Percentiles rank a stretch among this genome's conserved stretches.
Conservation (phyloP, 371 early-diverging fungal genomes). For the Aphelidium insulamus region DNA sequence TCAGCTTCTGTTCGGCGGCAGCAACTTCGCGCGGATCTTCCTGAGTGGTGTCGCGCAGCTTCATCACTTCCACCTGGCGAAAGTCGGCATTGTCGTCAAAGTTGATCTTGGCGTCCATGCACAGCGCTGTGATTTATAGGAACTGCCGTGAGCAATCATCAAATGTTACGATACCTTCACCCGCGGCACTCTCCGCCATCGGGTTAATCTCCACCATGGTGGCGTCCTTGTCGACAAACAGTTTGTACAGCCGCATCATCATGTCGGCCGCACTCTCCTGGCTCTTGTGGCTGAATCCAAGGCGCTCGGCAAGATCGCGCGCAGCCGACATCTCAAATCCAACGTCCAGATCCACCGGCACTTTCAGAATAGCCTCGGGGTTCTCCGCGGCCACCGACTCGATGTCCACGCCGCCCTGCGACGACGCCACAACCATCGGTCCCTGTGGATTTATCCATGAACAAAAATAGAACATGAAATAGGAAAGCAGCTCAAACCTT, state of each 20-base stretch:
- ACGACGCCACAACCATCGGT: slow-evolving; percentile 82
- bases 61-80: slow-evolving; percentile 78
- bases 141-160: background rate
- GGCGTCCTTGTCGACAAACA: slow-evolving; percentile 89
- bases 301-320: slow-evolving; percentile 42
- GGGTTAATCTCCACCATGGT: slow-evolving; percentile 97
- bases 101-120: slow-evolving; percentile 84
- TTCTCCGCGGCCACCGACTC: slow-evolving; percentile 80
- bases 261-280: slow-evolving; percentile 72
- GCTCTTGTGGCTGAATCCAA: slow-evolving; percentile 68
- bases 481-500: background rate
- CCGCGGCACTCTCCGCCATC: slow-evolving; percentile 66
- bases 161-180: slow-evolving; percentile 18
- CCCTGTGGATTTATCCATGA: slow-evolving; percentile 34
- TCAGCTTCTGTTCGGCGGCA: slow-evolving; percentile 86
- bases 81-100: slow-evolving; percentile 97
- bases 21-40: slow-evolving; percentile 93
- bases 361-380: slow-evolving; percentile 77
- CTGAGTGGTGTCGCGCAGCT: slow-evolving; percentile 74
- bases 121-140: slow-evolving; percentile 22
- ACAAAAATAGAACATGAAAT: background rate
- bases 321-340: slow-evolving; percentile 26
- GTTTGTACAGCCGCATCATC: slow-evolving; percentile 74
- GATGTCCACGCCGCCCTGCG: slow-evolving; percentile 95
- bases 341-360: slow-evolving; percentile 50